These are phyloP conservation scores for Gossypium schwendimanii DNA, from an alignment of 441 rosid species.

Conservation along the genomic window DNA sequence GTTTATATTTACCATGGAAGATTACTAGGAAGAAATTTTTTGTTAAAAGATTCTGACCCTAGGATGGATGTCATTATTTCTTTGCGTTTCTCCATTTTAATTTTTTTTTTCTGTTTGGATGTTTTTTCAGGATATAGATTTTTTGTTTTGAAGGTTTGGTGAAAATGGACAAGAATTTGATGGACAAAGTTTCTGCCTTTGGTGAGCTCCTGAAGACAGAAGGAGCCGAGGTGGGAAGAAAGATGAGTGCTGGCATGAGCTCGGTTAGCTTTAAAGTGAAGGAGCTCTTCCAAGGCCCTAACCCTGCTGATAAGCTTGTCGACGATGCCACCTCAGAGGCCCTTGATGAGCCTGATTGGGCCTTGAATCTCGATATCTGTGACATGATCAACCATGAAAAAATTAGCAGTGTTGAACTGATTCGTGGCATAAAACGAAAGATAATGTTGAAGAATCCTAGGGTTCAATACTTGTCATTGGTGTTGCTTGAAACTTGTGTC, in stretches of 20 bases:
- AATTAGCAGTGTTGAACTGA: constrained; percentile 62
- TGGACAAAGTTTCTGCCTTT: constrained; percentile 78
- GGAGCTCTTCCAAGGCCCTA: constrained; percentile 88
- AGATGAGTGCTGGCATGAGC: constrained; percentile 75
- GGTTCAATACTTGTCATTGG: constrained; percentile 76
- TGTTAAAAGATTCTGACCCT: neutral
- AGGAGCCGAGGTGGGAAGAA: constrained; percentile 71
- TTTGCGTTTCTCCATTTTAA: neutral
- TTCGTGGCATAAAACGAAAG: constrained; percentile 72
- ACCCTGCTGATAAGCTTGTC: constrained; percentile 71
- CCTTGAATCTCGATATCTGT: constrained; percentile 71
- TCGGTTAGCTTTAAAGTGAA: constrained; percentile 78
- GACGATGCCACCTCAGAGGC: constrained; percentile 87
- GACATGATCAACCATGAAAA: constrained; percentile 83
- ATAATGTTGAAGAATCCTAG: constrained; percentile 61
- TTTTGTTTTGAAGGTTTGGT: constrained; percentile 21
- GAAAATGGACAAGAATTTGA: constrained; percentile 72
- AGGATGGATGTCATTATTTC: neutral
- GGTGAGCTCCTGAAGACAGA: constrained; percentile 84
- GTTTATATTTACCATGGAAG: neutral
- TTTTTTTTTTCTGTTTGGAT: neutral
- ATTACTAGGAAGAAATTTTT: neutral
- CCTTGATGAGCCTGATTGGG: constrained; percentile 89
- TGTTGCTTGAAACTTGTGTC: constrained; percentile 74
- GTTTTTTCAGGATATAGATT: neutral